A percentile compares a stretch with the other conserved stretches of the same genome.
phyloP scores from a whole-genome alignment of 257 asterid genomes.

The Capsicum rhomboideum region DNA sequence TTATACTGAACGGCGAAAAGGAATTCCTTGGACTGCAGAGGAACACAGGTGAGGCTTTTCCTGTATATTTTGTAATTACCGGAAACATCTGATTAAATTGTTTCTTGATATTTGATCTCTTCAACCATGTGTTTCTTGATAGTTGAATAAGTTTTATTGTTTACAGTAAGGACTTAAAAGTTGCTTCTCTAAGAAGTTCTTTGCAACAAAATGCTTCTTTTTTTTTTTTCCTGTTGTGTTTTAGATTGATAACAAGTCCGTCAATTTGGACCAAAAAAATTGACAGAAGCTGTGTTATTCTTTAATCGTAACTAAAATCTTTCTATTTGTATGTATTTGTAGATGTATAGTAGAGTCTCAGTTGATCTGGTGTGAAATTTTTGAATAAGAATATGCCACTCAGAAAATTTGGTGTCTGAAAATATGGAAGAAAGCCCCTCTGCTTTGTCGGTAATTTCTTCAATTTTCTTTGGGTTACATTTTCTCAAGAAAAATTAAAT shows the following conservation, averaged over 20 bases:
- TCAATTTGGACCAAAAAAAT: neutral
- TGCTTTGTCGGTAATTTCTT: neutral
- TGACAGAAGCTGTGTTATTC: neutral
- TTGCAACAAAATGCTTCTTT: neutral
- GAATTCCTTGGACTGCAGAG: slow-evolving; percentile 37
- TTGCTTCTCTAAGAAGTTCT: neutral
- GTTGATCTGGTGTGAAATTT: neutral
- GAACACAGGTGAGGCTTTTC: slow-evolving; percentile 31
- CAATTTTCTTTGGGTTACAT: neutral
- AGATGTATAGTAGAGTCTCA: neutral
- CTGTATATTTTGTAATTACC: neutral
- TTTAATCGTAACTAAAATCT: neutral
- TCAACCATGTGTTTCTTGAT: neutral
- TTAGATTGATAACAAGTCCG: neutral
- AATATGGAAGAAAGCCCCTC: neutral
- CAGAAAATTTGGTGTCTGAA: neutral
- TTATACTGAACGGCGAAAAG: slow-evolving; percentile 4
- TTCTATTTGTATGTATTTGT: neutral
- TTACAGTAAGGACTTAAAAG: neutral
- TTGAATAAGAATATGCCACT: neutral
- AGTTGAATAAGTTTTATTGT: neutral
- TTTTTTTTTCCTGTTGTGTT: neutral
- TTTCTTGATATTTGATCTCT: neutral
- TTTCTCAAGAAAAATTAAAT: neutral
- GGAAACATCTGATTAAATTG: neutral